Percentiles rank a stretch among this genome's conserved stretches.
Conservation (phyloP, 2,329 filamentous ascomycete species). For the Rhinocladiella similis region DNA sequence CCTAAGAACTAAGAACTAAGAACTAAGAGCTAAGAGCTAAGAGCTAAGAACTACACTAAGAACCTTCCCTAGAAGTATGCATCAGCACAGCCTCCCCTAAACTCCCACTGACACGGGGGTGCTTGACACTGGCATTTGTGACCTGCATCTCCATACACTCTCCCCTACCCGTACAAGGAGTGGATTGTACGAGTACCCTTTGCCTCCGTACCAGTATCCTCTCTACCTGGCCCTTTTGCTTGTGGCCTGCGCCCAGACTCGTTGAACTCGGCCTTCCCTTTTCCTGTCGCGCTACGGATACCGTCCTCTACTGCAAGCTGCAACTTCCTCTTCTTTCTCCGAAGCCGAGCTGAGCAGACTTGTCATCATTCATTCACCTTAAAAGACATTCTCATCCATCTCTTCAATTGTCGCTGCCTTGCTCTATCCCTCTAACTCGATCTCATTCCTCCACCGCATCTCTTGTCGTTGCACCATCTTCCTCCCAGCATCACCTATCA, state of each 20-base stretch:
- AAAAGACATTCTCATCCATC: not conserved
- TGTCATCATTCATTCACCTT: not conserved
- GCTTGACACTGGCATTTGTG: not conserved
- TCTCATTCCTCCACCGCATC: not conserved
- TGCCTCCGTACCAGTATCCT: too few species aligned
- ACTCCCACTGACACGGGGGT: not conserved
- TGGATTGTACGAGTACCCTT: too few species aligned
- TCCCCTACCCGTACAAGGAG: too few species aligned
- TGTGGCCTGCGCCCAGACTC: not conserved
- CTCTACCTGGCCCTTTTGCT: too few species aligned
- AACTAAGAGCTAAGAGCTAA: too few species aligned
- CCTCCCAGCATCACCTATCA: not conserved
- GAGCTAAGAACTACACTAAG: not conserved
- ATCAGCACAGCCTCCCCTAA: not conserved
- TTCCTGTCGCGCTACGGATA: not conserved
- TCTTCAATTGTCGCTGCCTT: not conserved
- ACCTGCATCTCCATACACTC: not conserved
- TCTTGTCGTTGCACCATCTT: not conserved
- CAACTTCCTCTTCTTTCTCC: not conserved
- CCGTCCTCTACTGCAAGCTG: not conserved
- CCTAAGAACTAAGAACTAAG: too few species aligned
- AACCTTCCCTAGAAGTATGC: not conserved
- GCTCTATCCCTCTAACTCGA: not conserved
- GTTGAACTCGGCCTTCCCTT: not conserved
- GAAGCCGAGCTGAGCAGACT: not conserved